Base-by-base conservation (phyloP, 139 green algal species). In the Pleodorina starrii region DNA sequence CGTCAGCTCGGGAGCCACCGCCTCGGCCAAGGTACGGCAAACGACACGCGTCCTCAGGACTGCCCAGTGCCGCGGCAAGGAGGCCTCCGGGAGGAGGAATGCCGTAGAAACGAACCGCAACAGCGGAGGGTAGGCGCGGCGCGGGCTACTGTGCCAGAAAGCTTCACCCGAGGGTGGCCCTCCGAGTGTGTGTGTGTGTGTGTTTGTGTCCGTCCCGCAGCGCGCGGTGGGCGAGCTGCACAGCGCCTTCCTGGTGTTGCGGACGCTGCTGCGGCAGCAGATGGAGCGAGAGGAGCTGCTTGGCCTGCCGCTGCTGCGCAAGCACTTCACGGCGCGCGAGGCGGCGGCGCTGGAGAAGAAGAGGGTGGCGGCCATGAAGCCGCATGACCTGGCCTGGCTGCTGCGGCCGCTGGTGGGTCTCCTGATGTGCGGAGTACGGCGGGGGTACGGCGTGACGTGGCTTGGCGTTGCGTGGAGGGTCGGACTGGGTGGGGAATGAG, bases 231-330 rank as follows among this genome's bases (percentile, higher is more conserved):
- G 25, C 1, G 81, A 87, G 2, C 81, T 87, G 43, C 43, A 48
- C 43, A 12, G 32, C 1, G 42, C 68, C 46, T 81, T 88, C 46
- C 0, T 72, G 40, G 35, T 50, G 46, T 19, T 89, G 32, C 68
- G 84, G 25, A 21, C 23, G 11, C 38, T 43, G 35, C 72, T 89
- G 84, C 48, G 84, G 2, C 43, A 82, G 46, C 84, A 89, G 63
- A 73, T 89, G 84, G 69, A 89, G 50, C 63, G 78, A 36, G 84
- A 89, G 71, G 84, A 89, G 84, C 2, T 74, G 11, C 21, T 82
- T 46, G 84, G 69, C 11, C 48, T 89, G 46, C 84, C 84, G 23
- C 69, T 89, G 36, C 21, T 89, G 69, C 84, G 84, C 25, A 74
- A 83, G 38, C 50, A 74, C 69, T 89, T 89, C 69, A 89, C 14